Base-by-base conservation (phyloP, 192 early-diverging fungal species). In the Thamnidium elegans region DNA sequence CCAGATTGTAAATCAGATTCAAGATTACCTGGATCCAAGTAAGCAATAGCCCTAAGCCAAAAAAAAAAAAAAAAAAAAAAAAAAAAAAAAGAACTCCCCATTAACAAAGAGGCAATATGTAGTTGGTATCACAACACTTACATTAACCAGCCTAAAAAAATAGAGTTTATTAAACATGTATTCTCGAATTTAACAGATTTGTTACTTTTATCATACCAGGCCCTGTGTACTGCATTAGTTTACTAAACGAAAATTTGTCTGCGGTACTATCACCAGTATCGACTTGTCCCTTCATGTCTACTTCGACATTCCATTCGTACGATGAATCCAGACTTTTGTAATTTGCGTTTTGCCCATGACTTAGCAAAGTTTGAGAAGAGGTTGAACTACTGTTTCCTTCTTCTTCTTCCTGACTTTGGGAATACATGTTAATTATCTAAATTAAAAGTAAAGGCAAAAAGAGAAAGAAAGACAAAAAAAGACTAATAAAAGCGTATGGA, bases 1-100 rank as follows among this genome's bases (percentile, higher is more conserved):
- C 87, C 87, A 46, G 79, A 75, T 69, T 89, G 87, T n/a, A 89
- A 68, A 72, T 89, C 87, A 0, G 86, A 86, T 59, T 86, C 86
- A 8, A 89, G 71, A 52, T 89, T 89, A 8, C 87, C 87, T 13
- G 87, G 87, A 55, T 89, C 87, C 39, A 89, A 63, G 43, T 89
- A 89, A 19, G 87, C 87, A 64, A 89, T 86, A 7, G 84, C 65
- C 79, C 76, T 80, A 61, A 10, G 3, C 46, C 19, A 32, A 9
- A 34, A 21, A 13, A 13, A 39, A 17, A 10, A n/a, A n/a, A n/a
- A n/a, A n/a, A n/a, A n/a, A n/a, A n/a, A n/a, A n/a, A n/a, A n/a
- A n/a, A n/a, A n/a, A n/a, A n/a, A n/a, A n/a, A n/a, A n/a, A n/a
- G n/a, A n/a, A n/a, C n/a, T n/a, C n/a, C n/a, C n/a, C 9, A 55